A percentile compares a stretch with the other conserved stretches of the same genome.
phyloP scores from a whole-genome alignment of 1,284 basidiomycete genomes.

The Rhodotorula mucilaginosa region DNA sequence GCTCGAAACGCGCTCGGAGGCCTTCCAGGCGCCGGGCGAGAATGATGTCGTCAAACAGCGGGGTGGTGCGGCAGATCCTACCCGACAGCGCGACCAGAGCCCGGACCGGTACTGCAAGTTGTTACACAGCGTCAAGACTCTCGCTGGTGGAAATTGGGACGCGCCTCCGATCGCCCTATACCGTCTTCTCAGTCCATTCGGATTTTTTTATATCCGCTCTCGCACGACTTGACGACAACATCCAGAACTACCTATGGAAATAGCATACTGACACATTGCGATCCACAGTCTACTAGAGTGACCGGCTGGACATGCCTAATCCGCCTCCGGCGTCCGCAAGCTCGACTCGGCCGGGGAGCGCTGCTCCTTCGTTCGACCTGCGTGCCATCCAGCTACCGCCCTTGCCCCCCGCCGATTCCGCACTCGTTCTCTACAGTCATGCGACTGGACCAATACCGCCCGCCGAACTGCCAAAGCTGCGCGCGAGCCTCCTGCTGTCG shows the following conservation, averaged over 20 bases:
- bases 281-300: background rate
- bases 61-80: too few species aligned
- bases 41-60: background rate
- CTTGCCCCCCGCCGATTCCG: constrained; percentile 8
- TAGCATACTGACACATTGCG: too few species aligned
- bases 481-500: constrained; percentile 20
- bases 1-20: background rate
- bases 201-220: too few species aligned
- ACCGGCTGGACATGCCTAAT: background rate
- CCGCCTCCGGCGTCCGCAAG: background rate
- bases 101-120: too few species aligned
- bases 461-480: constrained; percentile 18
- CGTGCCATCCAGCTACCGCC: constrained; percentile 31
- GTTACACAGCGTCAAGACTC: too few species aligned
- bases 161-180: too few species aligned
- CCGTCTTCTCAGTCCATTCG: too few species aligned
- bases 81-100: too few species aligned
- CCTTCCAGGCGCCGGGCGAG: background rate
- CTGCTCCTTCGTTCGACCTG: background rate
- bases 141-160: too few species aligned
- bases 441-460: constrained; percentile 8
- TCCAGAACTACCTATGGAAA: too few species aligned
- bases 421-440: constrained; percentile 11
- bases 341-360: background rate
- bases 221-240: too few species aligned